These are phyloP conservation scores for Lactifluus subvellereus DNA, from an alignment of 768 basidiomycete species.

Conservation along the genomic window DNA sequence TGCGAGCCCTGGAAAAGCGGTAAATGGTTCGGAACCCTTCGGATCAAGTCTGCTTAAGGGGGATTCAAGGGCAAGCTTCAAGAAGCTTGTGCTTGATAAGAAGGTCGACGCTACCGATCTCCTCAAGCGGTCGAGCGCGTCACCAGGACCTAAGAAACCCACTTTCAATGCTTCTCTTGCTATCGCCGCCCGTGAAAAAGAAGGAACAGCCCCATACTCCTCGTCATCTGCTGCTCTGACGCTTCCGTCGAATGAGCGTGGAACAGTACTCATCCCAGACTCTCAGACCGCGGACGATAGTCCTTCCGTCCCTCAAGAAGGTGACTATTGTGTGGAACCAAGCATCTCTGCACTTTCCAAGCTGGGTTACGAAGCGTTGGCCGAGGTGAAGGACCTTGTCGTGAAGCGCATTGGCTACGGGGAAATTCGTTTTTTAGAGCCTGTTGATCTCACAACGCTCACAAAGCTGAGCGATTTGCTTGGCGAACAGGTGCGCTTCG, in stretches of 20 bases:
- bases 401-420: conserved; percentile 93
- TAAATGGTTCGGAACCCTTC: conserved; percentile 52
- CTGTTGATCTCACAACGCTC: conserved; percentile 81
- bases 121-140: conserved; percentile 36
- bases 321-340: conserved; percentile 90
- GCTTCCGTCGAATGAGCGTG: conserved; percentile 33
- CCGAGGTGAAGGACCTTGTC: conserved; percentile 65
- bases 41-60: conserved; percentile 61
- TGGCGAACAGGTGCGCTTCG: conserved; percentile 83
- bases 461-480: conserved; percentile 73
- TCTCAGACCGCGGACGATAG: conserved; percentile 4
- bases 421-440: conserved; percentile 72
- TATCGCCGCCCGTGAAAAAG: conserved; percentile 70
- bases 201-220: conserved; percentile 36
- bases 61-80: conserved; percentile 74
- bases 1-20: conserved; percentile 36
- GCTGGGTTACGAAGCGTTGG: conserved; percentile 66
- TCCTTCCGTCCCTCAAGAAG: conserved; percentile 44
- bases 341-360: conserved; percentile 65
- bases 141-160: conserved; percentile 40
- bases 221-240: conserved; percentile 9
- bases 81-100: conserved; percentile 87
- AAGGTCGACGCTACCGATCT: conserved; percentile 71
- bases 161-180: conserved; percentile 72
- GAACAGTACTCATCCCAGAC: conserved; percentile 18